Evolutionary conservation across 352 stramenopile species (phyloP).

Genomic region (Aphanomyces stellatus): DNA sequence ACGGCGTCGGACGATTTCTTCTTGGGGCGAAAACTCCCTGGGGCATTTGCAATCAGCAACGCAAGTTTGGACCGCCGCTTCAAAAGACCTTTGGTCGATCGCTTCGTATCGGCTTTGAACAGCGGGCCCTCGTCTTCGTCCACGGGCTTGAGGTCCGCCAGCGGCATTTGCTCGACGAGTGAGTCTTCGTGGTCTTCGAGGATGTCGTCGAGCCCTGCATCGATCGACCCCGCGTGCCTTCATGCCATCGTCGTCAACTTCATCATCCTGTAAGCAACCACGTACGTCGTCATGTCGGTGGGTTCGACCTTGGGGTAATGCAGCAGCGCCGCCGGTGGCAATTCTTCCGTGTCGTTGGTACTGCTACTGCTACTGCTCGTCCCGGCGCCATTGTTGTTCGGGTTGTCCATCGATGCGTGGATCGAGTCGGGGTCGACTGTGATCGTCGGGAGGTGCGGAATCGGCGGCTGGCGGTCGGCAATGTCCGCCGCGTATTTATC

Average conservation of each 20-base stretch:
- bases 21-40: not conserved
- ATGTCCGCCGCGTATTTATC: constrained; percentile 48
- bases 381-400: not conserved
- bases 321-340: not conserved
- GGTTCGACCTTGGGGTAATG: constrained; percentile 13
- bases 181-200: not conserved
- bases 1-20: not conserved
- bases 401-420: constrained; percentile 3
- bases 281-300: not conserved
- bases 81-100: not conserved
- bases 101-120: not conserved
- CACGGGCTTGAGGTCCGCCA: not conserved
- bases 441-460: constrained; percentile 40
- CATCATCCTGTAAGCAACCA: not conserved
- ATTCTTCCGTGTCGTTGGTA: not conserved
- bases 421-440: constrained; percentile 25
- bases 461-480: constrained; percentile 40
- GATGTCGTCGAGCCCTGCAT: not conserved
- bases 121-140: not conserved
- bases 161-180: not conserved
- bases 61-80: not conserved
- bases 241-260: not conserved
- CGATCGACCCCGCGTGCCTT: not conserved
- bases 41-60: not conserved
- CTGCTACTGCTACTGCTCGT: not conserved